These are phyloP conservation scores for Smithsoniella earleae DNA, from an alignment of 163 green algal species.

Conservation along the genomic window DNA sequence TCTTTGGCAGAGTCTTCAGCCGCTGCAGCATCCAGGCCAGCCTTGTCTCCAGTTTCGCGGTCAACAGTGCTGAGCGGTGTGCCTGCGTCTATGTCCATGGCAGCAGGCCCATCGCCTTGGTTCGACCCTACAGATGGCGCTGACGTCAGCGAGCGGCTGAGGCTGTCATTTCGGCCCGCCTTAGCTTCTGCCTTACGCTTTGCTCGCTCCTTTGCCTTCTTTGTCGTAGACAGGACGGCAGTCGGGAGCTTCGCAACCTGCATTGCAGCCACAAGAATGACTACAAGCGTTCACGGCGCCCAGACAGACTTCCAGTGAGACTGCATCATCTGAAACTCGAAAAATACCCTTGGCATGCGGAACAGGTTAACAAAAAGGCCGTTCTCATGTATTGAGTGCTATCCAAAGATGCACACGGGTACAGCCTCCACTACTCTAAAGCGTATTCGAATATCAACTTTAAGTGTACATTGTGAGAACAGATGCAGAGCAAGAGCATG, in stretches of 20 bases:
- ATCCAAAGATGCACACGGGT: too few species aligned
- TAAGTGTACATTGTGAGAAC: too few species aligned
- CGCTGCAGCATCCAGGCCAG: slow-evolving; percentile 31
- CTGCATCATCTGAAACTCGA: too few species aligned
- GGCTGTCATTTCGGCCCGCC: slow-evolving; percentile 25
- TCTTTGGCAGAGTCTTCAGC: slow-evolving; percentile 38
- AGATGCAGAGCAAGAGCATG: too few species aligned
- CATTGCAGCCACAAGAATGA: neutral
- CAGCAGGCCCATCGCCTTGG: slow-evolving; percentile 27
- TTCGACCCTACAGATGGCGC: slow-evolving; percentile 4
- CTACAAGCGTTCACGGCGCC: too few species aligned
- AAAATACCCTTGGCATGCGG: too few species aligned
- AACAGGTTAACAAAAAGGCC: too few species aligned
- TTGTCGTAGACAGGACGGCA: slow-evolving; percentile 93
- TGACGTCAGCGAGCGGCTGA: slow-evolving; percentile 13
- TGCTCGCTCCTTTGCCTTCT: slow-evolving; percentile 57
- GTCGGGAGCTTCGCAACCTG: slow-evolving; percentile 69
- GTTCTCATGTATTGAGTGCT: too few species aligned
- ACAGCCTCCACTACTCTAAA: too few species aligned
- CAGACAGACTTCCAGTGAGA: too few species aligned
- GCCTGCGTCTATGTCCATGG: slow-evolving; percentile 27
- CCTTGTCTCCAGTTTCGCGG: neutral
- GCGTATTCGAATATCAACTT: too few species aligned
- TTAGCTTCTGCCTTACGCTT: slow-evolving; percentile 49
- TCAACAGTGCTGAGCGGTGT: neutral